Base-by-base conservation (phyloP, 331 rosid species). In the Malus hybrid region DNA sequence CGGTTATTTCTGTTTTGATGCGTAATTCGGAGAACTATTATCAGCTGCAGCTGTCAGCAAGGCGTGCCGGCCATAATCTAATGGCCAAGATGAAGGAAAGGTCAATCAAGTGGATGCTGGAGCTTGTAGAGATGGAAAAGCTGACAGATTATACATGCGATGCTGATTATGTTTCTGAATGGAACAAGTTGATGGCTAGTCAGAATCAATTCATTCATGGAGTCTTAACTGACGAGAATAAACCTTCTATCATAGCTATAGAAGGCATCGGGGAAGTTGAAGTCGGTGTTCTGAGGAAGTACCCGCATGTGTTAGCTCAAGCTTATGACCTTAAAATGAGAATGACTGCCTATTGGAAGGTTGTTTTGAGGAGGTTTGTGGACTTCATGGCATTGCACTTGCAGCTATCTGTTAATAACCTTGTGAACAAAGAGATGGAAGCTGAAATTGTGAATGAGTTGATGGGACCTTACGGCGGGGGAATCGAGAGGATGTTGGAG, bases 71-170 rank as follows among this genome's bases (percentile, higher is more conserved):
- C 0, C 52, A 73, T 5, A 72, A 28, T 5, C 73, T 90, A 0
- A 83, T 90, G 10, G 53, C 76, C 0, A 84, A 73, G 71, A 84
- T 77, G 87, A 88, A 72, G 63, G 77, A 75, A 10, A 52, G 14
- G 14, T 86, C 95, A 0, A 53, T 52, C 6, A 72, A 67, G 1
- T 87, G 85, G 77, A 83, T 82, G 1, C 1, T 6, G 56, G 84
- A 80, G 16, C 75, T 77, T 0, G 75, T 87, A 1, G 87, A 89
- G 3, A 89, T 89, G 92, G 92, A 87, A 30, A 83, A 70, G 72
- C 70, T 46, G 0, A 88, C 96, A 0, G 89, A 88, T 24, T 88
- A 86, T 39, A 87, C 89, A 0, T 86, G 92, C 28, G 75, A 79
- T 39, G 63, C 83, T 0, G 92, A 89, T 6, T 89, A 78, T 29